Base-by-base conservation (phyloP, 129 eudicot genomes). In the Helianthus tuberosus region DNA sequence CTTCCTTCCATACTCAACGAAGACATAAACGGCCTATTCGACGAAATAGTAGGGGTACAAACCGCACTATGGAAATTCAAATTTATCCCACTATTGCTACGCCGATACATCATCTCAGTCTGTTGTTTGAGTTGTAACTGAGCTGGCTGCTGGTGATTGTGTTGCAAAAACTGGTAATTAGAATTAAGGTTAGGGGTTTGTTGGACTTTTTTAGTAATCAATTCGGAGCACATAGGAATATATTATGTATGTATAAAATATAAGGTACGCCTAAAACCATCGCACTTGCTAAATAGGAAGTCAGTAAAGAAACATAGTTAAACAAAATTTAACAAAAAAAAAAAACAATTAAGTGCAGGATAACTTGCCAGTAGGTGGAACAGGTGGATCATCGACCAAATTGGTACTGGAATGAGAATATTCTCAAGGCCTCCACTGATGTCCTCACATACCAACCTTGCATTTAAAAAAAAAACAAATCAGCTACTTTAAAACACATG, bases 1-100 rank as follows among this genome's bases (percentile, higher is more conserved):
- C 98, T 93, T 46, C 96, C 96, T 73, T 93, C 98, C 1, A 93
- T 81, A 63, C 98, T 93, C 89, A 93, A 79, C 0, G 98, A 93
- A 4, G 98, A 93, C 62, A 90, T 88, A 66, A 93, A 93, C 4
- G 96, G 88, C 74, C 92, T 79, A 60, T 87, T 86, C 11, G 98
- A 83, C 7, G 98, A 93, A 87, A 93, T 83, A 23, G 96, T 85
- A 5, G 98, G 96, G 0, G 88, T 87, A 59, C 88, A 85, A 9
- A 76, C 82, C 11, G 98, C 87, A 65, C 81, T 79, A 72, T 90
- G 96, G 32, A 90, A 93, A 46, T 88, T 93, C 79, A 93, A 75
- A 73, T 87, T 90, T 35, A 93, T 86, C 51, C 98, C 98, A 69
- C 98, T 88, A 81, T 87, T 89, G 72, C 89, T 87, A 17, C 85